Base-by-base conservation (phyloP, 192 early-diverging fungal species). In the Podochytrium sp. region DNA sequence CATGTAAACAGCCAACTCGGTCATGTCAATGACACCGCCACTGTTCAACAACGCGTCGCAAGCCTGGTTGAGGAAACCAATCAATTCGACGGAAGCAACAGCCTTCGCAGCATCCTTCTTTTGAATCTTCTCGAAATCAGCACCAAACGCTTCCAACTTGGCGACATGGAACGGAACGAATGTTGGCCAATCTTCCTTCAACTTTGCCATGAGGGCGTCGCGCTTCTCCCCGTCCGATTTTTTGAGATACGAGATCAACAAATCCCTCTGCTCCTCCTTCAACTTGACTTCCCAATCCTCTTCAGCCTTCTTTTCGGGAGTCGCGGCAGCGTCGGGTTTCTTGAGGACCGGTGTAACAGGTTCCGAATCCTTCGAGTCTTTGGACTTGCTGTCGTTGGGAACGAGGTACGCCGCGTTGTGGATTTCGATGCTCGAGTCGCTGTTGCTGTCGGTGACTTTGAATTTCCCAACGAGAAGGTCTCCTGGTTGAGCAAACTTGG, bases 211-310 rank as follows among this genome's bases (percentile, higher is more conserved):
- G 34, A 93, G 49, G 29, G 80, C 77, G 43, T 80, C 76, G 38
- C 91, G 88, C 18, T 84, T 84, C 2, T 84, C 87, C 32, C 84
- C 81, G 12, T 81, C 78, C 76, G 81, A 87, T 83, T 96, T 97
- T 80, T 92, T 93, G 52, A 98, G 67, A 81, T 88, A 89, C 2
- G 88, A 78, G 37, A 99, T 85, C 73, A 94, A 89, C 29, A 93
- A 73, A 76, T 94, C 92, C 27, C 93, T 83, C 38, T 95, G 77
- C 16, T 87, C 89, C 65, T 96, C 94, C 41, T 64, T 73, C 27
- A 82, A 69, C 34, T 82, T 73, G 18, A 75, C 60, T 47, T 78
- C 74, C 1, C n/a, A 16, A n/a, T 68, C 65, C 18, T 30, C 53
- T 41, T 74, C 51, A 23, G 34, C 38, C 5, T 55, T 27, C 5